Percentiles rank a stretch among this genome's conserved stretches.
Conservation (phyloP, 129 eudicot genomes). For the Centaurea solstitialis region DNA sequence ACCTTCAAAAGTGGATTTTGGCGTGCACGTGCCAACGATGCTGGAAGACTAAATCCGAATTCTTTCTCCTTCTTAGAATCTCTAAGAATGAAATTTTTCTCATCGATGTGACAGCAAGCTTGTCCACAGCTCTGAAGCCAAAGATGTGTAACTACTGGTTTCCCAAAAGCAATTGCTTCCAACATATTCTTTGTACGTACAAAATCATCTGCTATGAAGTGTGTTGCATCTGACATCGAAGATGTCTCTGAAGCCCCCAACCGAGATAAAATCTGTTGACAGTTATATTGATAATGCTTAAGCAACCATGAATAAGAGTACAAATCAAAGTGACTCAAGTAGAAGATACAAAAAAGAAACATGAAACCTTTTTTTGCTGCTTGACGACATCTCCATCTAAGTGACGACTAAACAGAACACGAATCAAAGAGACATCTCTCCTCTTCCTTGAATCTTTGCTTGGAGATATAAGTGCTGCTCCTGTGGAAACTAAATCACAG, state of each 20-base stretch:
- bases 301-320: not conserved
- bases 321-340: not conserved
- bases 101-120: conserved; percentile 77
- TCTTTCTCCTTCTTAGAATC: conserved; percentile 85
- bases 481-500: conserved; percentile 29
- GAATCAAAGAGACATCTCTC: conserved; percentile 57
- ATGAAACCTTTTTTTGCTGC: conserved; percentile 81
- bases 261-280: conserved; percentile 61
- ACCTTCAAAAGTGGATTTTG: conserved; percentile 77
- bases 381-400: conserved; percentile 71
- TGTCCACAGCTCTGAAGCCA: conserved; percentile 93
- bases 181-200: conserved; percentile 91
- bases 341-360: conserved; percentile 1
- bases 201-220: conserved; percentile 84
- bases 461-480: conserved; percentile 32
- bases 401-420: conserved; percentile 86
- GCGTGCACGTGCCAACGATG: conserved; percentile 65
- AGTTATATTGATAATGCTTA: conserved; percentile 12
- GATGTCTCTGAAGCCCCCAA: conserved; percentile 71
- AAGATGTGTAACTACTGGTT: conserved; percentile 78
- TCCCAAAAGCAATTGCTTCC: conserved; percentile 92
- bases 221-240: conserved; percentile 83
- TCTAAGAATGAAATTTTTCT: conserved; percentile 73
- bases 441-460: conserved; percentile 55
- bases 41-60: conserved; percentile 74